These are phyloP conservation scores for Nevesoporus exiguus DNA, from an alignment of 768 basidiomycete genomes.

Conservation along the genomic window DNA sequence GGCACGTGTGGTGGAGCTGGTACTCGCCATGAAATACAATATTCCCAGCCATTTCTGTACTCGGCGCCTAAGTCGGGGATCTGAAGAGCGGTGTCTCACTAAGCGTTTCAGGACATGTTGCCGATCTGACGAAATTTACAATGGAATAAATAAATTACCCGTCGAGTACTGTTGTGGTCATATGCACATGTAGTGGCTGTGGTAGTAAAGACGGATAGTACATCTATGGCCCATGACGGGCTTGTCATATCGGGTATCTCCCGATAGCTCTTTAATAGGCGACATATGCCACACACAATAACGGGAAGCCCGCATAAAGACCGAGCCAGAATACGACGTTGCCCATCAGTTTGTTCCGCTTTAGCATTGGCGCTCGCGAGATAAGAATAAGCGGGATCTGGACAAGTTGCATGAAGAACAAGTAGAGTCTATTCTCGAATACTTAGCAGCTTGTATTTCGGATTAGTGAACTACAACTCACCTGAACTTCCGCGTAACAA, in stretches of 20 bases:
- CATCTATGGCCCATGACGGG: background rate
- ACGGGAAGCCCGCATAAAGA: slow-evolving; percentile 86
- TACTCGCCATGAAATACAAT: too few relatives aligned
- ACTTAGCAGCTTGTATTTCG: background rate
- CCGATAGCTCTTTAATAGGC: slow-evolving; percentile 41
- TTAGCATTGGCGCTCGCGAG: slow-evolving; percentile 72
- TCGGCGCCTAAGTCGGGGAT: too few relatives aligned
- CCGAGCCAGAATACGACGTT: slow-evolving; percentile 94
- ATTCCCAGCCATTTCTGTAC: too few relatives aligned
- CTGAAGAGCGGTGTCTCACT: too few relatives aligned
- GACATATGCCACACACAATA: slow-evolving; percentile 79
- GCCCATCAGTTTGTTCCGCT: slow-evolving; percentile 76
- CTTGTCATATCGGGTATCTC: slow-evolving; percentile 4
- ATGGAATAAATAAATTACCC: background rate
- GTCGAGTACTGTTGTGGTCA: background rate
- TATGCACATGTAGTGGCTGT: background rate
- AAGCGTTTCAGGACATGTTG: too few relatives aligned
- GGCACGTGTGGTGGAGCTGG: too few relatives aligned
- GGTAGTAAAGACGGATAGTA: background rate
- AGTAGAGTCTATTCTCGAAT: slow-evolving; percentile 59
- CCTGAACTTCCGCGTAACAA: slow-evolving; percentile 92
- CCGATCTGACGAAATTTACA: background rate
- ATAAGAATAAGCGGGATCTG: slow-evolving; percentile 90
- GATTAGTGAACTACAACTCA: slow-evolving; percentile 38
- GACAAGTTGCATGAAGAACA: slow-evolving; percentile 79